Conservation (phyloP, 352 stramenopile genomes). For the Phytopythium litorale region DNA sequence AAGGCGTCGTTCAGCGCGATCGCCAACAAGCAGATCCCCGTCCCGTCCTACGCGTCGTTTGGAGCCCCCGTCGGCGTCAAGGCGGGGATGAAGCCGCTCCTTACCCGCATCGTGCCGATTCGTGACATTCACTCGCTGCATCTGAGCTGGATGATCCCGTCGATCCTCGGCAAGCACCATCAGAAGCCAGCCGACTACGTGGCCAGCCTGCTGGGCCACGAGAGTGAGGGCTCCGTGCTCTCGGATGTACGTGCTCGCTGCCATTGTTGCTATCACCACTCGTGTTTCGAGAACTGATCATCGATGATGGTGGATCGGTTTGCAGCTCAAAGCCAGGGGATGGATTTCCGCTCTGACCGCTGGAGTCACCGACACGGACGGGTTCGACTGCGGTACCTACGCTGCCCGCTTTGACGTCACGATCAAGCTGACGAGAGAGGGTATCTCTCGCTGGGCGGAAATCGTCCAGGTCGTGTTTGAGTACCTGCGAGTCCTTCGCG, state of each 20-base stretch:
- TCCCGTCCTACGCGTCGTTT: constrained; percentile 33
- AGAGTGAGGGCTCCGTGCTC: constrained; percentile 80
- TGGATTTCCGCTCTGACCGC: constrained; percentile 78
- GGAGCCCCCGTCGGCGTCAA: constrained; percentile 51
- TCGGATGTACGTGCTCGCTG: constrained; percentile 46
- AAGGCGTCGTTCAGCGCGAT: constrained; percentile 57
- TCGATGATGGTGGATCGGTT: neutral
- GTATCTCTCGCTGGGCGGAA: constrained; percentile 56
- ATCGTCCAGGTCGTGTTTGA: constrained; percentile 63
- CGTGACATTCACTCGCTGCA: constrained; percentile 76
- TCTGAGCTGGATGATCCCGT: constrained; percentile 75
- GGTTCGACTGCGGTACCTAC: constrained; percentile 66
- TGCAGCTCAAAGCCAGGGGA: constrained; percentile 65
- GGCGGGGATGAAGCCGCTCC: constrained; percentile 29
- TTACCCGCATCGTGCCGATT: constrained; percentile 71
- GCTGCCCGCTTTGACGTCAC: constrained; percentile 66
- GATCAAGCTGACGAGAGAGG: constrained; percentile 66
- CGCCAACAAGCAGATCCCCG: constrained; percentile 43
- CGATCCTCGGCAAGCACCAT: constrained; percentile 59
- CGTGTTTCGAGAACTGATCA: neutral
- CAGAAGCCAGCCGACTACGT: constrained; percentile 82
- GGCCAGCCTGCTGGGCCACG: constrained; percentile 72
- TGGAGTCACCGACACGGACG: constrained; percentile 66
- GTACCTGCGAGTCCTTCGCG: constrained; percentile 56
- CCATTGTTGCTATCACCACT: neutral